Evolutionary conservation across 257 asterid species (phyloP).

Genomic region (Jacaranda copaia): DNA sequence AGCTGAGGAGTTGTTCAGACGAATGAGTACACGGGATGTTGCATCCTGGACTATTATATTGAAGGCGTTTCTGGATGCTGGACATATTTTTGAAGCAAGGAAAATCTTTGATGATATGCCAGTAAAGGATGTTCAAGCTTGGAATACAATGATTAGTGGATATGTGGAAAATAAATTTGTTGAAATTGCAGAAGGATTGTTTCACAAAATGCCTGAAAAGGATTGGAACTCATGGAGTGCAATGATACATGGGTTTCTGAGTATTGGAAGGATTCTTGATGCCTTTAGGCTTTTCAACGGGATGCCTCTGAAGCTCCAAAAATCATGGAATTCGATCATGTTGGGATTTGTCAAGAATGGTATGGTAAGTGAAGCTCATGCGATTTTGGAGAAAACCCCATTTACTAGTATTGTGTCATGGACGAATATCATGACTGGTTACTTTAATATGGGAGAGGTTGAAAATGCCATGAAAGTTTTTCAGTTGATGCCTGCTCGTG

Average conservation of each 20-base stretch:
- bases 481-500: slow-evolving; percentile 48
- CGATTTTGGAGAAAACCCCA: slow-evolving; percentile 53
- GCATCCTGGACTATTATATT: slow-evolving; percentile 74
- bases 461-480: slow-evolving; percentile 52
- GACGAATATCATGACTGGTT: slow-evolving; percentile 65
- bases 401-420: slow-evolving; percentile 51
- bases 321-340: slow-evolving; percentile 58
- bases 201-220: slow-evolving; percentile 69
- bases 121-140: slow-evolving; percentile 59
- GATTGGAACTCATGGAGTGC: slow-evolving; percentile 56
- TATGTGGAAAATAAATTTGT: slow-evolving; percentile 46
- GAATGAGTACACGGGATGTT: slow-evolving; percentile 55
- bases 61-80: slow-evolving; percentile 55
- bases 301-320: slow-evolving; percentile 55
- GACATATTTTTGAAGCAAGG: slow-evolving; percentile 58
- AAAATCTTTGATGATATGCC: slow-evolving; percentile 61
- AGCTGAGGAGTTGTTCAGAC: slow-evolving; percentile 55
- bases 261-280: slow-evolving; percentile 47
- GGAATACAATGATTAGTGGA: slow-evolving; percentile 65
- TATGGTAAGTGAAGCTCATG: slow-evolving; percentile 62
- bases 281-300: slow-evolving; percentile 58
- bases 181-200: slow-evolving; percentile 62
- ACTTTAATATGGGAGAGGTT: slow-evolving; percentile 55
- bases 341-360: slow-evolving; percentile 50
- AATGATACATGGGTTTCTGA: slow-evolving; percentile 53